Base-by-base conservation (phyloP, 139 green algal species). In the Klebsormidium nitens region DNA sequence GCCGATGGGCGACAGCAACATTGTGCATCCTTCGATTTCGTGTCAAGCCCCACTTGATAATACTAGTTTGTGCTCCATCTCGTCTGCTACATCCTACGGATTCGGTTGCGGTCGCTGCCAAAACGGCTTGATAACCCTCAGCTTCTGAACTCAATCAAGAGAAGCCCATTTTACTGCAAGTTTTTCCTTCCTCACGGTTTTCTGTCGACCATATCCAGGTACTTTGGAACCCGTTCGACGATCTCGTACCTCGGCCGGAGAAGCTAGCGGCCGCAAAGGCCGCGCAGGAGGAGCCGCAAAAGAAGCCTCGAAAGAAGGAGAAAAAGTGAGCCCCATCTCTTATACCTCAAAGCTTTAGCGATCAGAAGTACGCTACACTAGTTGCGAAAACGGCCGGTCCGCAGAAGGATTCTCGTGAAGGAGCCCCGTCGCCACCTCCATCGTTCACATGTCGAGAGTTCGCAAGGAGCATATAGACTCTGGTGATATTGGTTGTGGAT, bases 201-300 rank as follows among this genome's bases (percentile, higher is more conserved):
- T 64, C 29, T 44, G 23, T 19, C 19, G 19, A 19, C 26, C 60
- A 64, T 11, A 69, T 64, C n/a, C 56, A 78, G 49, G 91, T 98
- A 60, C 65, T 97, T 65, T 93, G 87, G 85, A 96, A 95, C 80
- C 93, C 93, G 0, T 97, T 98, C 72, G 90, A 96, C 4, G 93
- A 97, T 77, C 89, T 98, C 26, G 82, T 87, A 42, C 89, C 90
- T n/a, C 34, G 64, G 5, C 32, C 1, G 47, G 26, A 48, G 2
- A 31, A 55, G 23, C 23, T 55, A 23, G 23, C 23, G 46, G 23
- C 23, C 23, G 46, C 23, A 55, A 55, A 55, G 46, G 46, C 23
- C 23, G 46, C 23, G 46, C 23, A 55, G 46, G 46, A 55, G 57
- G 57, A 40, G 57, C 5, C 6, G 14, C 28, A 5, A 32, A 11